Percentiles rank a stretch among this genome's conserved stretches.
phyloP scores from a whole-genome alignment of 768 basidiomycete genomes.

The Termitomyces titanicus region DNA sequence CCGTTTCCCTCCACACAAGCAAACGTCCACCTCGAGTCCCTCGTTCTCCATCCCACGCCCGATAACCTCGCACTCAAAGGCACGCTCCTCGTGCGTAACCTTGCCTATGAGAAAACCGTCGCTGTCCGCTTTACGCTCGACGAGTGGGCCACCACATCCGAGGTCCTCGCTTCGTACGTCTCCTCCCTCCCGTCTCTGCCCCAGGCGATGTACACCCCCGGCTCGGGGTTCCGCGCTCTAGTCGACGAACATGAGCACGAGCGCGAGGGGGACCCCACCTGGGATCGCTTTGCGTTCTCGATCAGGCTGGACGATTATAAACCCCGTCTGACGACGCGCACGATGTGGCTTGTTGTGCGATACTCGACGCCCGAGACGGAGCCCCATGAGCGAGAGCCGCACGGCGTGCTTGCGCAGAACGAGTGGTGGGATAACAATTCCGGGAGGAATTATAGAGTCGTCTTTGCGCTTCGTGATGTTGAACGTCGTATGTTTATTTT shows the following conservation, averaged over 20 bases:
- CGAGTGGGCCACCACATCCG: slow-evolving; percentile 90
- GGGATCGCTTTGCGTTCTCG: slow-evolving; percentile 60
- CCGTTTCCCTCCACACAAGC: slow-evolving; percentile 16
- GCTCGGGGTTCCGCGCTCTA: too few species aligned
- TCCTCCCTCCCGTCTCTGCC: slow-evolving; percentile 38
- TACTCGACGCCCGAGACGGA: slow-evolving; percentile 21
- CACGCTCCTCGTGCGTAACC: slow-evolving; percentile 77
- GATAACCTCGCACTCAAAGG: slow-evolving; percentile 51
- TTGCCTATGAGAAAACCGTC: slow-evolving; percentile 84
- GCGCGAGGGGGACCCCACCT: too few species aligned
- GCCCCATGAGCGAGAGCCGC: slow-evolving; percentile 28
- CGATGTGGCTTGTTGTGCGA: slow-evolving; percentile 60
- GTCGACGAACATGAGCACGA: too few species aligned
- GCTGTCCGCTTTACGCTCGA: slow-evolving; percentile 89
- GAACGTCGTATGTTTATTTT: neutral
- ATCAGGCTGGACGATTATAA: slow-evolving; percentile 74
- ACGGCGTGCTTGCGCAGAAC: too few species aligned
- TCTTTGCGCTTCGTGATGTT: slow-evolving; percentile 40
- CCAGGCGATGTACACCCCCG: slow-evolving; percentile 1
- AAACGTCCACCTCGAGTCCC: slow-evolving; percentile 31
- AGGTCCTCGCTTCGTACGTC: slow-evolving; percentile 67
- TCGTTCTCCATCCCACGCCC: slow-evolving; percentile 13
- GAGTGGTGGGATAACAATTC: slow-evolving; percentile 97
- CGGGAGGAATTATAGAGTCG: slow-evolving; percentile 72
- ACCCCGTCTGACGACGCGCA: slow-evolving; percentile 42